Evolutionary conservation across 176 grass and related monocot genomes (phyloP), one percentile per base, ranked within the genome.

Genomic region (Neostapfia colusana): DNA sequence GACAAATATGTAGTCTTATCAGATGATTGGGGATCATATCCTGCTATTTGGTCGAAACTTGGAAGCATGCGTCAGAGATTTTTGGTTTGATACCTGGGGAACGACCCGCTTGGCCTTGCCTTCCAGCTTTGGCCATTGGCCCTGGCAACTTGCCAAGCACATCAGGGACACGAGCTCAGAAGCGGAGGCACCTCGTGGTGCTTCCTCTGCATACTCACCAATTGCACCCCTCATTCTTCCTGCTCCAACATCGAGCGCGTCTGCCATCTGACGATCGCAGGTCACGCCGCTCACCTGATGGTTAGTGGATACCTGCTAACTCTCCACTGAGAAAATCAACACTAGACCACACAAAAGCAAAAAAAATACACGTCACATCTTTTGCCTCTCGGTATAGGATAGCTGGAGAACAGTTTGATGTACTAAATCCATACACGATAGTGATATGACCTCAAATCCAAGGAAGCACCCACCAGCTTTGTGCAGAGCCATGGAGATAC

Each of bases 151-250:
- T 48, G 45, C 45, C 45, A 4, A 40, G 51, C 71, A 16, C 50
- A 39, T 18, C 49, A 24, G 7, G 20, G 38, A 55, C 50, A 58
- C 8, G 53, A 73, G 5, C 54, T 16, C 45, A 60, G 56, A 62
- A 63, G 31, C 10, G 73, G 73, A 62, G 27, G 55, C 78, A 59
- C 65, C 69, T 64, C 79, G 50, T 73, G 58, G 21, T 73, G 58
- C 58, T n/a, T 2, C 31, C 79, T 45, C 55, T 38, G n/a, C 31
- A 18, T 18, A 71, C 44, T 53, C 44, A 25, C 38, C 43, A 51
- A 70, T 31, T 61, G 74, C 59, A 14, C 62, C 27, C 42, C 26
- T n/a, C 20, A 54, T 23, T 72, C 20, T 8, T 72, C 14, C 67
- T 72, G 31, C 44, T 41, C n/a, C 9, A 53, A 10, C 45, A 28